Percentiles rank a stretch among this genome's conserved stretches.
These are phyloP conservation scores for Viridothelium virens DNA, from an alignment of 495 filamentous ascomycete genomes.

Conservation along the genomic window DNA sequence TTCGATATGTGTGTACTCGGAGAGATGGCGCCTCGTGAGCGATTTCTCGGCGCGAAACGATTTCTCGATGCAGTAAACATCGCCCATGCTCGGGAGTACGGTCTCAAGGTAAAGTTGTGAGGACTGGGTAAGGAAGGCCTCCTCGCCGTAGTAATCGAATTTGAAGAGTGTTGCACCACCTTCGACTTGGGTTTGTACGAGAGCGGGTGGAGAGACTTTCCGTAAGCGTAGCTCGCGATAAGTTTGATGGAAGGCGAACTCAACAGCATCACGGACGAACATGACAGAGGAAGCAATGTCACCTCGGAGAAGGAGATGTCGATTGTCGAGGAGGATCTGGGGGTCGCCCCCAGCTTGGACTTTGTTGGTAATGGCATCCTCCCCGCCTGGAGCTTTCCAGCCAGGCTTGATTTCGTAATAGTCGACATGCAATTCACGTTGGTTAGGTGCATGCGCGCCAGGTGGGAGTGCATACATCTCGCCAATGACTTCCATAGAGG, in stretches of 20 bases:
- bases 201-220: conserved; percentile 87
- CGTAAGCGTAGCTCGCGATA: conserved; percentile 71
- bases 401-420: conserved; percentile 72
- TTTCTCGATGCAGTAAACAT: conserved; percentile 96
- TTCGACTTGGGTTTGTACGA: conserved; percentile 99
- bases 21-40: conserved; percentile 85
- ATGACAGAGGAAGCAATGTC: conserved; percentile 81
- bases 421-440: conserved; percentile 90
- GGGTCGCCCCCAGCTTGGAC: conserved; percentile 74
- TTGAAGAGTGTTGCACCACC: conserved; percentile 91
- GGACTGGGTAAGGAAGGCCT: conserved; percentile 91
- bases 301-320: conserved; percentile 85
- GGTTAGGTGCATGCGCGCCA: conserved; percentile 70
- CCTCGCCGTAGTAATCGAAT: conserved; percentile 89
- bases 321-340: conserved; percentile 74
- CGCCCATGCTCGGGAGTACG: conserved; percentile 77
- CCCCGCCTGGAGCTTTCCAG: conserved; percentile 72
- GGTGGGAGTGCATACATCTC: conserved; percentile 79
- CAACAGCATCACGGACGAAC: conserved; percentile 79
- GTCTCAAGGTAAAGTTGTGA: conserved; percentile 98
- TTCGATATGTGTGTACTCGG: conserved; percentile 96
- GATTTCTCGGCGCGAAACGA: conserved; percentile 98
- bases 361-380: conserved; percentile 89
- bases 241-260: conserved; percentile 72
- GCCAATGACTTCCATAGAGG: conserved; percentile 77